phyloP scores from a whole-genome alignment of 2,329 filamentous ascomycete genomes.

The Penicillium sclerotiorum region DNA sequence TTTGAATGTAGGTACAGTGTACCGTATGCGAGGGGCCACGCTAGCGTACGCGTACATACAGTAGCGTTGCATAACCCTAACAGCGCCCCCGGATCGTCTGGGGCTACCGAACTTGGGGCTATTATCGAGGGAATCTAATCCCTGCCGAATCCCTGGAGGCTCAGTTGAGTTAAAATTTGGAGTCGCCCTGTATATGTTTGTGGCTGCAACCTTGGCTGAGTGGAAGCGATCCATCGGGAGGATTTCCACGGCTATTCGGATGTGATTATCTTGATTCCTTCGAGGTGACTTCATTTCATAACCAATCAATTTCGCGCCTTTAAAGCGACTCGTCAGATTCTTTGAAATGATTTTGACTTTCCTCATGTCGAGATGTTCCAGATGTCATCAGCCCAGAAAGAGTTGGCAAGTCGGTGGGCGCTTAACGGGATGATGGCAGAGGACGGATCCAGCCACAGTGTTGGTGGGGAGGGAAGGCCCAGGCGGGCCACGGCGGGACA shows the following conservation, averaged over 20 bases:
- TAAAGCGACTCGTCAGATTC: background rate
- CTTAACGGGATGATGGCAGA: constrained; percentile 1
- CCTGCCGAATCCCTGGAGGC: background rate
- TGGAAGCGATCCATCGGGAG: too few species aligned
- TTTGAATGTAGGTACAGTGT: background rate
- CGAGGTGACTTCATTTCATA: too few species aligned
- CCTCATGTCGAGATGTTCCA: background rate
- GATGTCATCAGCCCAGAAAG: background rate
- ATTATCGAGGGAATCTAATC: background rate
- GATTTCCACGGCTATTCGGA: too few species aligned
- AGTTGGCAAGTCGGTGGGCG: background rate
- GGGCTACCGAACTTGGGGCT: background rate
- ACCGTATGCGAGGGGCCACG: background rate
- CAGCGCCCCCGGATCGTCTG: background rate
- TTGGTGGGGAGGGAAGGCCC: background rate
- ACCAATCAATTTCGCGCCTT: too few species aligned
- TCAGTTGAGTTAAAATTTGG: background rate
- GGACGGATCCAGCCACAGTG: background rate
- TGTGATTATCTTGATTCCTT: too few species aligned
- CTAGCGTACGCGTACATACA: background rate
- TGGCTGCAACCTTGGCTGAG: too few species aligned
- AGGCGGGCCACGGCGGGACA: background rate
- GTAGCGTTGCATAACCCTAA: background rate
- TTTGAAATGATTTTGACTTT: background rate
- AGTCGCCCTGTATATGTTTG: background rate